These are phyloP conservation scores for Phoenix dactylifera DNA, from an alignment of 176 grass and related monocot species.

Conservation along the genomic window DNA sequence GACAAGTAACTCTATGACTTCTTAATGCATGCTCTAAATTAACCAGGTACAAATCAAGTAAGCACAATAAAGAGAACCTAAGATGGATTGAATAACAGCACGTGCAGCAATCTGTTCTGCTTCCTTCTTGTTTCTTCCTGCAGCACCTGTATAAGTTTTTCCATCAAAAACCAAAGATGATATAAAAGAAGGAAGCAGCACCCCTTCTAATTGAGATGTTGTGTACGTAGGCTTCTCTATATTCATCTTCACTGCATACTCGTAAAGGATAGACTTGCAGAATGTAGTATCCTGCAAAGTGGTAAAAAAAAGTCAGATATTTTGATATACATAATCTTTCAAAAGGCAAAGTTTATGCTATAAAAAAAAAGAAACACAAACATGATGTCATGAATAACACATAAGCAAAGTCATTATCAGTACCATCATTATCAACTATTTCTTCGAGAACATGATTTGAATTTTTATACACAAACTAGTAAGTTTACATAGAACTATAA, in stretches of 20 bases:
- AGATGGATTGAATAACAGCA: slow-evolving; percentile 40
- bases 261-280: slow-evolving; percentile 66
- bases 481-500: too few species aligned
- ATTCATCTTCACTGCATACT: slow-evolving; percentile 43
- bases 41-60: not conserved
- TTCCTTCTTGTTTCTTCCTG: slow-evolving; percentile 44
- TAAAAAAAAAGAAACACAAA: too few species aligned
- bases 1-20: not conserved
- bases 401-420: too few species aligned
- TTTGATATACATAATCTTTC: too few species aligned
- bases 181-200: slow-evolving; percentile 15
- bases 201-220: not conserved
- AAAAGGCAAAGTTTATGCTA: too few species aligned
- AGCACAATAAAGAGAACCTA: slow-evolving; percentile 41
- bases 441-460: too few species aligned
- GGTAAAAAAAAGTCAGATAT: not conserved
- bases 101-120: slow-evolving; percentile 56
- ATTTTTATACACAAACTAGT: too few species aligned
- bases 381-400: too few species aligned
- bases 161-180: slow-evolving; percentile 40
- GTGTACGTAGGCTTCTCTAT: slow-evolving; percentile 29
- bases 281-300: slow-evolving; percentile 3
- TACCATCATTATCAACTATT: too few species aligned
- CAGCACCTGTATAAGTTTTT: slow-evolving; percentile 36
- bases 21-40: not conserved